phyloP scores from a whole-genome alignment of 164 flowering plant genomes.

The Annona squamosa region DNA sequence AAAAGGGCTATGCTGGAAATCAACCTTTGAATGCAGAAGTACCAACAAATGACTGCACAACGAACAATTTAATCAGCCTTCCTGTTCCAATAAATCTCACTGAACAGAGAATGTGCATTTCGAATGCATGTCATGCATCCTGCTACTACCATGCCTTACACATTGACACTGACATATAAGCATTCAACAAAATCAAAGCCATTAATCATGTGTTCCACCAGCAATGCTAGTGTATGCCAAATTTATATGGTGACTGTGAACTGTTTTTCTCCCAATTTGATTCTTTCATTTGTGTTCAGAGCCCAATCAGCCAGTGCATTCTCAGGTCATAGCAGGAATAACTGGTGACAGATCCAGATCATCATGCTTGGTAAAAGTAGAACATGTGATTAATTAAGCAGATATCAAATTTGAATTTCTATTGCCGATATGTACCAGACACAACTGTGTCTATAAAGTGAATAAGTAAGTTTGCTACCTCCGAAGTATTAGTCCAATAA shows the following conservation, averaged over 20 bases:
- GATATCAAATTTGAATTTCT: background rate
- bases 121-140: background rate
- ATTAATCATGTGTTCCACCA: background rate
- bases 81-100: background rate
- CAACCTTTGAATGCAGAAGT: conserved; percentile 83
- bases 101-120: background rate
- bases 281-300: background rate
- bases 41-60: conserved; percentile 80
- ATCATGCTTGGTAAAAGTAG: no score
- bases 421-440: background rate
- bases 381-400: background rate
- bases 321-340: background rate
- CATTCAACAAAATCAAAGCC: background rate
- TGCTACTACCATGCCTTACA: background rate
- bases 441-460: background rate
- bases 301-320: background rate
- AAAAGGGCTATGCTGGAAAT: conserved; percentile 88
- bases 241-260: background rate
- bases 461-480: conserved; percentile 36
- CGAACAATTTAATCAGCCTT: conserved; percentile 6
- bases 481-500: conserved; percentile 84
- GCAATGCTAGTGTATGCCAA: background rate
- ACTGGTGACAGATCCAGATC: background rate
- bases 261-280: background rate
- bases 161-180: background rate